Percentiles rank a stretch among this genome's conserved stretches.
Evolutionary conservation across 331 rosid species (phyloP).

Genomic region (Quercus phellos): DNA sequence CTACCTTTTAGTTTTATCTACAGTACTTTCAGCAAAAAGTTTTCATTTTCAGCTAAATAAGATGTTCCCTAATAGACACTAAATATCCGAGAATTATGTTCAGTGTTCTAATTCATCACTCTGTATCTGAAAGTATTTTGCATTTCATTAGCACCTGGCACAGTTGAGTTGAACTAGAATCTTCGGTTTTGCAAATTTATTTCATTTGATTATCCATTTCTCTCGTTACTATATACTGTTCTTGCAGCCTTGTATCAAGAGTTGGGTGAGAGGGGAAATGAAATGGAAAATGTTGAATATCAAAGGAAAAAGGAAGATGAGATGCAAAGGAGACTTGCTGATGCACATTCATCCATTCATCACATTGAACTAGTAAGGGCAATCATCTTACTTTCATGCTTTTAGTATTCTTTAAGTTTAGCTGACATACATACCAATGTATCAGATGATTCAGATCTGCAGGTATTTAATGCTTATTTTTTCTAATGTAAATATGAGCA

Average conservation of each 20-base stretch:
- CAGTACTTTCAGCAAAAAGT: no score
- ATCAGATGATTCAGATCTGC: neutral
- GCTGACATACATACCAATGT: neutral
- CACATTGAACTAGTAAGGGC: constrained; percentile 82
- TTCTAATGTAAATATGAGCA: constrained; percentile 29
- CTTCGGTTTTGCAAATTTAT: neutral
- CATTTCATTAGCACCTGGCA: neutral
- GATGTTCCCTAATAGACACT: no score
- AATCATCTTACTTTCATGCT: neutral
- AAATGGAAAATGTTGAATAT: constrained; percentile 85
- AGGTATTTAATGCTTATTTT: constrained; percentile 5
- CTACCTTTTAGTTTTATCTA: no score
- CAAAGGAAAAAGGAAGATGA: constrained; percentile 64
- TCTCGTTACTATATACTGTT: neutral
- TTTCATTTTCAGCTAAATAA: no score
- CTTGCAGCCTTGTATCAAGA: constrained; percentile 75
- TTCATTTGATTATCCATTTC: neutral
- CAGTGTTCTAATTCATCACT: neutral
- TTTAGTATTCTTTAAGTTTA: constrained; percentile 3
- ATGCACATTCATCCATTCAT: constrained; percentile 77
- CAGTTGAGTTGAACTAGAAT: neutral
- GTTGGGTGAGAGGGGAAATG: constrained; percentile 83
- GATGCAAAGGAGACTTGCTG: constrained; percentile 67
- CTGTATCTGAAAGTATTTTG: neutral
- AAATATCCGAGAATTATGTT: neutral